A percentile compares a stretch with the other conserved stretches of the same genome.
Conservation (phyloP, 2,329 filamentous ascomycete species). For the Xylariales sp. region DNA sequence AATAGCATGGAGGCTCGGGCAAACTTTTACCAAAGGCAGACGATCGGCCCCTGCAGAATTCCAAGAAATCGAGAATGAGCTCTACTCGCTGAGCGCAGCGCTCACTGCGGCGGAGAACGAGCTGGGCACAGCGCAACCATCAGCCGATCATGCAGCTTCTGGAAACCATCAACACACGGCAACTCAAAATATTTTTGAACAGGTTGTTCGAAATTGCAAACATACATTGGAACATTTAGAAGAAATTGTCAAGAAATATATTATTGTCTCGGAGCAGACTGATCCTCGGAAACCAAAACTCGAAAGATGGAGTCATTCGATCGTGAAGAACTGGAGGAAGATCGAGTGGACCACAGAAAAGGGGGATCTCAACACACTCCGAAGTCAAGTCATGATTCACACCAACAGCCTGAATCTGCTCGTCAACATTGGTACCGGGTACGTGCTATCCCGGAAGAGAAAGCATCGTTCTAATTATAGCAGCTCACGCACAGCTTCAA, state of each 20-base stretch:
- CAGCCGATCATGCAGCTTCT: neutral
- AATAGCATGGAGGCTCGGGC: constrained; percentile 45
- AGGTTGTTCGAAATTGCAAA: constrained; percentile 39
- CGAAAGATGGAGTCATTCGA: constrained; percentile 40
- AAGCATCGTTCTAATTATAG: constrained; percentile 5
- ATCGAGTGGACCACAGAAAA: constrained; percentile 48
- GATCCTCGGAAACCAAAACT: constrained; percentile 17
- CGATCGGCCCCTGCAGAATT: constrained; percentile 49
- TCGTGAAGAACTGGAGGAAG: constrained; percentile 48
- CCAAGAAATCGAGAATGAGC: constrained; percentile 48
- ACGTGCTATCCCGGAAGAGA: neutral
- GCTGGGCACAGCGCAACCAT: neutral
- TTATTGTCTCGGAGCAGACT: constrained; percentile 30
- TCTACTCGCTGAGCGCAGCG: constrained; percentile 47
- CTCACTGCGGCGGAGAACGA: constrained; percentile 41
- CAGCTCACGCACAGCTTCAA: constrained; percentile 34
- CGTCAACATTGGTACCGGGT: constrained; percentile 40
- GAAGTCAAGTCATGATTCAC: constrained; percentile 43
- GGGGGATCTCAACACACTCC: constrained; percentile 43
- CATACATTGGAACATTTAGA: constrained; percentile 41
- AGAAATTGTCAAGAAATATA: constrained; percentile 40
- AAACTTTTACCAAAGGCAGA: constrained; percentile 47
- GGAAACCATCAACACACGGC: neutral
- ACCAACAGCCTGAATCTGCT: constrained; percentile 45
- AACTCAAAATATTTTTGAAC: constrained; percentile 30